Evolutionary conservation across 129 eudicot species (phyloP).

Genomic region (Deinandra increscens): DNA sequence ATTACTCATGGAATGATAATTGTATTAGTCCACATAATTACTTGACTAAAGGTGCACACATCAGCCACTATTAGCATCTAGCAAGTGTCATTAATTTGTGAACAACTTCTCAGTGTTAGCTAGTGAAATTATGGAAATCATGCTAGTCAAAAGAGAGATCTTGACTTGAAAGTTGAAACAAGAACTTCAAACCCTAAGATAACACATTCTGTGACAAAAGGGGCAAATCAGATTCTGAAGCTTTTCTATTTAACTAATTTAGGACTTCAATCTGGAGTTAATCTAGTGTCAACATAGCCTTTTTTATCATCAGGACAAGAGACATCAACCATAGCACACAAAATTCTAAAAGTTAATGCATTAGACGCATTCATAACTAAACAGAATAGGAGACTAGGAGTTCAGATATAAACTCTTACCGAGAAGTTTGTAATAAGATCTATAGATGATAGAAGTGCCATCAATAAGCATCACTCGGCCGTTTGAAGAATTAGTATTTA

Average conservation of each 20-base stretch:
- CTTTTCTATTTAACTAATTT: background rate
- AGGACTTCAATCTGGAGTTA: background rate
- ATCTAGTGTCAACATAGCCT: background rate
- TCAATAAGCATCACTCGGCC: conserved; percentile 96
- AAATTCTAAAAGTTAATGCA: conserved; percentile 1
- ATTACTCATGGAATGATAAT: background rate
- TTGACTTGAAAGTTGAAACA: conserved; percentile 1
- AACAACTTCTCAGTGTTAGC: background rate
- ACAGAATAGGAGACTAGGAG: conserved; percentile 3
- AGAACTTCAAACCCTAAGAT: background rate
- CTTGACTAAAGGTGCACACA: conserved; percentile 14
- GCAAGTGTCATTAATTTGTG: background rate
- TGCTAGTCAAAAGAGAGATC: background rate
- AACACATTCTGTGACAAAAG: background rate
- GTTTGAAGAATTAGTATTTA: conserved; percentile 46
- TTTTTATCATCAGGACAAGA: background rate
- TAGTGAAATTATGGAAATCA: background rate
- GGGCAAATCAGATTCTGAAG: background rate
- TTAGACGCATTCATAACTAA: conserved; percentile 4
- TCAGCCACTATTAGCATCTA: conserved; percentile 9
- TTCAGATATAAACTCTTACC: conserved; percentile 39
- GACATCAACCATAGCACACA: background rate
- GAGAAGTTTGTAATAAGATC: conserved; percentile 91
- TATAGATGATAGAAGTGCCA: conserved; percentile 85
- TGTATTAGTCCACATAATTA: background rate